Conservation (phyloP, 352 stramenopile species). For the Pythium insidiosum region DNA sequence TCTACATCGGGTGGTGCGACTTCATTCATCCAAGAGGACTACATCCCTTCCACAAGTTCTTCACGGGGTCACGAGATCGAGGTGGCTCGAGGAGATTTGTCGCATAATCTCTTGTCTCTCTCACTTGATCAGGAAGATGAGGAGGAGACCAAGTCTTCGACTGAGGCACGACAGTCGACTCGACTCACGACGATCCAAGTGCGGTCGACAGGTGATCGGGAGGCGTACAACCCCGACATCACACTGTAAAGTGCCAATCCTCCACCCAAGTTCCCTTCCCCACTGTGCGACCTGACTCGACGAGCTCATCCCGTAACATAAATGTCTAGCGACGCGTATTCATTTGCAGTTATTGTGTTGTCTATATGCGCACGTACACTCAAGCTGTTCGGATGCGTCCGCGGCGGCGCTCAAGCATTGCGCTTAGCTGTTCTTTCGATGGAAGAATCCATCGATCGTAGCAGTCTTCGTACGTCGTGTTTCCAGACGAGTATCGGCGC, state of each 20-base stretch:
- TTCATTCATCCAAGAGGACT: constrained; percentile 61
- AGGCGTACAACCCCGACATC: constrained; percentile 22
- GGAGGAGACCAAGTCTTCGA: too few relatives aligned
- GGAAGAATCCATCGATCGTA: constrained; percentile 61
- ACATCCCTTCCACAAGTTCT: constrained; percentile 50
- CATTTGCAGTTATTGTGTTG: too few relatives aligned
- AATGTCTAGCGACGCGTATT: too few relatives aligned
- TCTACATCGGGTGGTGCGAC: constrained; percentile 13
- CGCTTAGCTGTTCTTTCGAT: constrained; percentile 50
- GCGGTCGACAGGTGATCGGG: constrained; percentile 7
- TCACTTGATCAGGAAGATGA: constrained; percentile 28
- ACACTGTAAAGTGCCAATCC: constrained; percentile 18
- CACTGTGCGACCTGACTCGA: too few relatives aligned
- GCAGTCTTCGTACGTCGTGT: constrained; percentile 42
- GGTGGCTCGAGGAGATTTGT: constrained; percentile 14
- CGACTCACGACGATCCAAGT: constrained; percentile 12
- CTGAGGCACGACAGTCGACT: constrained; percentile 4
- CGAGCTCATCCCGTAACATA: too few relatives aligned
- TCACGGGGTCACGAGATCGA: background rate
- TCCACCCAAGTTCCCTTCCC: too few relatives aligned
- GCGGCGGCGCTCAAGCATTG: constrained; percentile 10
- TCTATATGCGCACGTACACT: too few relatives aligned
- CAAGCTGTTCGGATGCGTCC: too few relatives aligned
- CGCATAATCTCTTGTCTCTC: constrained; percentile 40
- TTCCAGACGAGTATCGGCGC: constrained; percentile 24